Percentiles rank a stretch among this genome's conserved stretches.
Evolutionary conservation across 352 stramenopile genomes (phyloP).

Genomic region (Phytophthora crassamura): DNA sequence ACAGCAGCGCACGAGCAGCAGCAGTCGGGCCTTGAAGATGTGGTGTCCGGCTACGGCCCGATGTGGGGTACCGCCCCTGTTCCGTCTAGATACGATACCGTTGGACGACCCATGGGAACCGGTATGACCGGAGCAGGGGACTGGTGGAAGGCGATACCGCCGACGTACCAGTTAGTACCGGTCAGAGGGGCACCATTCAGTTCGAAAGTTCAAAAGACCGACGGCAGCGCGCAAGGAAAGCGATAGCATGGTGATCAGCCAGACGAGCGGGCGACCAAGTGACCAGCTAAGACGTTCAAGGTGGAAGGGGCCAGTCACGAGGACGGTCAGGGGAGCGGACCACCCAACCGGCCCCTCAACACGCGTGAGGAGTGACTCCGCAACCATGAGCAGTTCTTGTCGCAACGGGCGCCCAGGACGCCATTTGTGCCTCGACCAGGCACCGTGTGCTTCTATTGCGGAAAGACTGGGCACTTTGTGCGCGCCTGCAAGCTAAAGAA

Average conservation of each 20-base stretch:
- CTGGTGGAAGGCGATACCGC: slow-evolving; percentile 4
- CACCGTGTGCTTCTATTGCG: neutral
- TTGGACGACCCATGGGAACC: neutral
- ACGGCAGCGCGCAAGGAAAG: too few relatives aligned
- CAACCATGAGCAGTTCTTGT: neutral
- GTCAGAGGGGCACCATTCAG: neutral
- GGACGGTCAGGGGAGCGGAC: neutral
- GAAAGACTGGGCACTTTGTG: neutral
- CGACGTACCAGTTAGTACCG: neutral
- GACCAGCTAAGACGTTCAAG: neutral
- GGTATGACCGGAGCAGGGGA: too few relatives aligned
- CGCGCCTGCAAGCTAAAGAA: neutral
- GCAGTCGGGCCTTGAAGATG: too few relatives aligned
- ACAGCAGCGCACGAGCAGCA: too few relatives aligned
- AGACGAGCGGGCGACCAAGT: neutral
- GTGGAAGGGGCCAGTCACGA: neutral
- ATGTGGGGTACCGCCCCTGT: neutral
- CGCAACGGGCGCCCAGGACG: neutral
- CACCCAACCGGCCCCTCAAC: too few relatives aligned
- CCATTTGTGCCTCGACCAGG: neutral
- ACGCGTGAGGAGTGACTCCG: neutral
- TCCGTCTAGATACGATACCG: neutral
- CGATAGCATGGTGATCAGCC: too few relatives aligned
- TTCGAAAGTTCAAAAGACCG: neutral
- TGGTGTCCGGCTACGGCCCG: neutral